Base-by-base conservation (phyloP, 2,329 filamentous ascomycete genomes). In the Sarocladium oryzae region DNA sequence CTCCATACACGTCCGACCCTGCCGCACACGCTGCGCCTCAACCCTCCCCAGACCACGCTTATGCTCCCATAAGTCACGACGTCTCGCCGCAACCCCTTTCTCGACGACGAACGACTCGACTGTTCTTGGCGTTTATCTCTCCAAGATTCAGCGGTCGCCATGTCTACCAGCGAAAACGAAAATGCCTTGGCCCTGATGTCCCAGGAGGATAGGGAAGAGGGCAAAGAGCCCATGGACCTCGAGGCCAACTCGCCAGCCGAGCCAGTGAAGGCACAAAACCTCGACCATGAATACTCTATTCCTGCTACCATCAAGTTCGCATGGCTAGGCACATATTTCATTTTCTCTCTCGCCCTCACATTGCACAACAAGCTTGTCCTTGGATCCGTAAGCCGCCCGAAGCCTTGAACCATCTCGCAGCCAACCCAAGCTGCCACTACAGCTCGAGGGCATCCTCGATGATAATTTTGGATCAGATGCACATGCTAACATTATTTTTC, bases 331-430 rank as follows among this genome's bases (percentile, higher is more conserved):
- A 68, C 72, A 52, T 80, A 80, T 61, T 79, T 80, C 60, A 67
- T 74, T 58, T 70, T 72, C 58, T 72, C 69, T 16, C 60, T 72
- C 20, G 57, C 68, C 52, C 64, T 82, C 51, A 82, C 78, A 7
- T 68, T 82, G 20, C 81, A 80, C 62, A 82, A 82, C 67, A 82
- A 82, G 63, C 68, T 78, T 26, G 75, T 82, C 20, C 64, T 82
- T 52, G 73, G 73, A 58, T 70, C 70, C 62, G 74, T 75, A 61
- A 58, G 69, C 66, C 38, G 9, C 28, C n/a, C 4, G 10, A 37
- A 37, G 6, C 37, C 20, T n/a, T n/a, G n/a, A n/a, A n/a, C n/a
- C n/a, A n/a, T n/a, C n/a, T n/a, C n/a, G n/a, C n/a, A n/a, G n/a
- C n/a, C n/a, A n/a, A n/a, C n/a, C n/a, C n/a, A n/a, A n/a, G n/a